Evolutionary conservation across 1,284 basidiomycete species (phyloP).

Genomic region (Trametes versicolor): DNA sequence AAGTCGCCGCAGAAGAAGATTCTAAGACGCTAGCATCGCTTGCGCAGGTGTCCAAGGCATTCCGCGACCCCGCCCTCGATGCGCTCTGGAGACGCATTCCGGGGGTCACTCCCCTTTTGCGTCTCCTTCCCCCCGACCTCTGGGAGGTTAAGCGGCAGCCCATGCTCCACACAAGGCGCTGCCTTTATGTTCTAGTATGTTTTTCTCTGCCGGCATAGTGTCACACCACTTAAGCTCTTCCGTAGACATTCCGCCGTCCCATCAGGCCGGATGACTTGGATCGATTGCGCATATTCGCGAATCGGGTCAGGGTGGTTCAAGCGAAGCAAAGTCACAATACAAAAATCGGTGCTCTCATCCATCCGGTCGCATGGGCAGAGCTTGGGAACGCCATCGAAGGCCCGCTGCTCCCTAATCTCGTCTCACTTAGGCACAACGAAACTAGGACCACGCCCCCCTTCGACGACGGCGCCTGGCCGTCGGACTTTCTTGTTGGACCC

Average conservation of each 20-base stretch:
- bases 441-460: neutral
- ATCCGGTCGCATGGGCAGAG: neutral
- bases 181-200: no score
- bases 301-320: no score
- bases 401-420: neutral
- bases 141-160: neutral
- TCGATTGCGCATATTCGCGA: no score
- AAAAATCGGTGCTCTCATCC: neutral
- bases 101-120: neutral
- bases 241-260: no score
- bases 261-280: no score
- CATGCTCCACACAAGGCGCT: no score
- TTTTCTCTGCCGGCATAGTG: no score
- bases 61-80: neutral
- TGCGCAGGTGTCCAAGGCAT: neutral
- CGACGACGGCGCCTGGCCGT: neutral
- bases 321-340: neutral
- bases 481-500: neutral
- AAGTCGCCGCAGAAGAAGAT: no score
- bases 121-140: neutral
- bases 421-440: neutral
- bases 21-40: neutral
- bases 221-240: no score
- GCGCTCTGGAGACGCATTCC: neutral
- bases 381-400: neutral